Base-by-base conservation (phyloP, 2,329 filamentous ascomycete species). In the Cladosporium oxysporum region DNA sequence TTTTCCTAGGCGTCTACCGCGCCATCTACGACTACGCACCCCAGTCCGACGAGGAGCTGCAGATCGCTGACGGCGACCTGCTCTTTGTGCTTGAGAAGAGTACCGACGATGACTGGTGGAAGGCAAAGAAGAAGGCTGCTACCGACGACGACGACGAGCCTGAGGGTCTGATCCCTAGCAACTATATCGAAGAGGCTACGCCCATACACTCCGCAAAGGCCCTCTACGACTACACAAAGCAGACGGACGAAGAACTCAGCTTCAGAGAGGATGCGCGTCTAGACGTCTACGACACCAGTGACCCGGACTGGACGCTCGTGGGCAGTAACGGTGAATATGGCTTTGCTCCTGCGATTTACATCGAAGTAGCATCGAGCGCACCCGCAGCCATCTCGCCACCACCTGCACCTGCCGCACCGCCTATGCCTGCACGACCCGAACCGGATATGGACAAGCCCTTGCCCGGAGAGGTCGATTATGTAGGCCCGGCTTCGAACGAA, bases 171-270 rank as follows among this genome's bases (percentile, higher is more conserved):
- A 89, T 99, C 67, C 95, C 95, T 16, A 93, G 91, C 76, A 99
- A 97, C 78, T 99, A 99, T 78, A 85, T 99, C 65, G 90, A 97
- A 82, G 88, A 96, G 88, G 89, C 89, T 66, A 81, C 85, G 73
- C 86, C 91, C 28, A 79, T 87, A 68, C 83, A 87, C 68, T 85
- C 89, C 71, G 95, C 94, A 59, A 93, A 90, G 78, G 92, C 95
- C n/a, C 86, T 98, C n/a, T 99, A 94, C 82, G 95, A 99, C 78
- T 99, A 99, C 78, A 91, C 91, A 60, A 88, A 94, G 73, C 95
- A 99, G 81, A 99, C 95, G 28, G 95, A 99, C 76, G 95, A 99
- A 79, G 95, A 99, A 80, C 84, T 99, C 11, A 98, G 94, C 28
- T 98, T 99, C 76, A 87, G 91, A 58, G 95, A 99, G 81, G 93